A percentile compares a stretch with the other conserved stretches of the same genome.
Conservation (phyloP, 768 basidiomycete species). For the Leccinum obscurum region DNA sequence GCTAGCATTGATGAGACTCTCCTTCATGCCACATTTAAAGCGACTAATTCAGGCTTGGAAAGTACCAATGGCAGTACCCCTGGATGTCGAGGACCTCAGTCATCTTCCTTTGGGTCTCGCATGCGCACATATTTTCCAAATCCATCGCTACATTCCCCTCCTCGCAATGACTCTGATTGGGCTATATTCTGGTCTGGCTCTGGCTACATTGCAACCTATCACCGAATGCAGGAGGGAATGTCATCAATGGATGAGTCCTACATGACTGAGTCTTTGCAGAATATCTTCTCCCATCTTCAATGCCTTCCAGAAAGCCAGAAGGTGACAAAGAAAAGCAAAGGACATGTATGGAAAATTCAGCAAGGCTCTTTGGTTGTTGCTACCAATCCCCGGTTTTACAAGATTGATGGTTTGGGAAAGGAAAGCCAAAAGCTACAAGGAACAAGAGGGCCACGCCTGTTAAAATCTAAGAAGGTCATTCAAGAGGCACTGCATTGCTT, state of each 20-base stretch:
- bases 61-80: neutral
- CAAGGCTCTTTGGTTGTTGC: no score
- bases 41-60: slow-evolving; percentile 7
- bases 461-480: no score
- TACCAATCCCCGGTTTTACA: no score
- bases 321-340: no score
- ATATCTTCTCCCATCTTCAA: slow-evolving; percentile 4
- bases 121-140: slow-evolving; percentile 7
- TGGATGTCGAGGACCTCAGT: slow-evolving; percentile 3
- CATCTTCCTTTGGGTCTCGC: neutral
- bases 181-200: neutral
- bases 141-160: neutral
- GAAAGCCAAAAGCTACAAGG: no score
- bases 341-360: no score
- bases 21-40: neutral
- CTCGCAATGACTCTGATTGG: neutral
- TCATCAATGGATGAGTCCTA: neutral
- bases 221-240: neutral
- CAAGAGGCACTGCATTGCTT: no score
- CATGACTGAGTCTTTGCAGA: neutral
- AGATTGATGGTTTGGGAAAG: no score
- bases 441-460: no score
- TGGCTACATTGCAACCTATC: slow-evolving; percentile 9
- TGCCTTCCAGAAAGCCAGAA: slow-evolving; percentile 10
- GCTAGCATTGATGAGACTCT: slow-evolving; percentile 6